These are phyloP conservation scores for Leccinum longicurvipes DNA, from an alignment of 768 basidiomycete species.

Conservation along the genomic window DNA sequence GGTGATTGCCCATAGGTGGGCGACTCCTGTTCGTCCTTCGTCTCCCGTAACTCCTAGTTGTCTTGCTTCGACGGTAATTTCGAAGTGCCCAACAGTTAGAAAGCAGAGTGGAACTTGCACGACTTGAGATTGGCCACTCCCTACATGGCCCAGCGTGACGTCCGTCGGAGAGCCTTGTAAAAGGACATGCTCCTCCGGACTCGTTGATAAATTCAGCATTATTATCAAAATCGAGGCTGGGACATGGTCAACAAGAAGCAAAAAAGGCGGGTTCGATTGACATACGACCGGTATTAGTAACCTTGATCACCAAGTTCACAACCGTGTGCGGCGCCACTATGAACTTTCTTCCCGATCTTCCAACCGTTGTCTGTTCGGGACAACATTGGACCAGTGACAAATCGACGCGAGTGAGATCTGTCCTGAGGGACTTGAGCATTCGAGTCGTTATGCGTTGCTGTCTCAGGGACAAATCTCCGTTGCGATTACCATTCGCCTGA, in stretches of 20 bases:
- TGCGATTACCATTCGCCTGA: slow-evolving; percentile 75
- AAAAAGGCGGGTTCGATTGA: slow-evolving; percentile 5
- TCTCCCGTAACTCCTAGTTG: slow-evolving; percentile 19
- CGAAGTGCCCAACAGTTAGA: slow-evolving; percentile 65
- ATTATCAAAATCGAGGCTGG: slow-evolving; percentile 53
- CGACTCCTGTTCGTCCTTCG: slow-evolving; percentile 20
- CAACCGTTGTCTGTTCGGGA: slow-evolving; percentile 14
- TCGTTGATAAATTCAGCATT: slow-evolving; percentile 49
- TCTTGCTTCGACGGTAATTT: slow-evolving; percentile 38
- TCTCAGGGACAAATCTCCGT: slow-evolving; percentile 74
- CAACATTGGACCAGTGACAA: slow-evolving; percentile 45
- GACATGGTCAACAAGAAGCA: slow-evolving; percentile 8
- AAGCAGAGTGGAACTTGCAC: slow-evolving; percentile 66
- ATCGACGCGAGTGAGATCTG: slow-evolving; percentile 59
- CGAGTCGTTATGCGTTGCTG: slow-evolving; percentile 71
- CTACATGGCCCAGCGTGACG: slow-evolving; percentile 62
- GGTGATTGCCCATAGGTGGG: slow-evolving; percentile 16
- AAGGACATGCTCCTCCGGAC: slow-evolving; percentile 63
- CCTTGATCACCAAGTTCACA: slow-evolving; percentile 50
- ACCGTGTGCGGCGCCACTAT: slow-evolving; percentile 58
- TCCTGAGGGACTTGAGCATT: slow-evolving; percentile 77
- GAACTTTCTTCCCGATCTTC: slow-evolving; percentile 38
- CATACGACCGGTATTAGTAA: slow-evolving; percentile 71
- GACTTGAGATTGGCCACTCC: slow-evolving; percentile 47
- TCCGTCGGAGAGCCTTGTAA: slow-evolving; percentile 65